Evolutionary conservation across 1,284 basidiomycete species (phyloP), one percentile per base, ranked within the genome.

Genomic region (Exobasidium cylindrosporum): DNA sequence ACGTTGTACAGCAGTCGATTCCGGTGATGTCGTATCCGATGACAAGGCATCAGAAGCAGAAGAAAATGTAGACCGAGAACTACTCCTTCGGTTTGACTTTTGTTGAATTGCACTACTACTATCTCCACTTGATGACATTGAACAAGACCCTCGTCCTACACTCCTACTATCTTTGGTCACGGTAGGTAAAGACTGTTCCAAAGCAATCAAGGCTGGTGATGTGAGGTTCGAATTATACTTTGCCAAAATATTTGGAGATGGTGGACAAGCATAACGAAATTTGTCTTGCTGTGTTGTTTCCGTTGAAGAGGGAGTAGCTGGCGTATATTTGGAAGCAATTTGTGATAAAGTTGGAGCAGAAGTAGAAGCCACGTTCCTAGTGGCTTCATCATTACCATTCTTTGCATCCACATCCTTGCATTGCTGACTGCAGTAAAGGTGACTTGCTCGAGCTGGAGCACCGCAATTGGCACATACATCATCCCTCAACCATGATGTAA

Each of bases 1-100:
- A 52, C 67, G 59, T 2, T 62, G 63, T 29, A 63, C 63, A 3
- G 69, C 70, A 11, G 71, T 69, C 5, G 35, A 40, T 7, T 10
- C 35, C 35, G 35, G 35, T 40, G 69, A 72, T 26, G 69, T 65
- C 32, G 71, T 73, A 14, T 71, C 71, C 29, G 71, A 70, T 11
- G 60, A 53, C 10, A 30, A 21, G 40, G 23, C 43, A 62, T 71
- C 71, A n/a, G 71, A 72, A 58, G 68, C 62, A 43, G 71, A 73
- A n/a, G 69, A 72, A 58, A 69, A 72, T 55, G 71, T 73, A 53
- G 69, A 71, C n/a, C 70, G 69, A 21, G 69, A 72, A 62, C 71
- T 72, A 46, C 71, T 59, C 60, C 60, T 43, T 64, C 66, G 60
- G 69, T 66, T 58, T 59, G 60, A 24, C 21, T 21, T 24, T 24